Evolutionary conservation across 1,139 yeast genomes (phyloP), one percentile per base, ranked within the genome.

Genomic region (Suhomyces yuchorum): DNA sequence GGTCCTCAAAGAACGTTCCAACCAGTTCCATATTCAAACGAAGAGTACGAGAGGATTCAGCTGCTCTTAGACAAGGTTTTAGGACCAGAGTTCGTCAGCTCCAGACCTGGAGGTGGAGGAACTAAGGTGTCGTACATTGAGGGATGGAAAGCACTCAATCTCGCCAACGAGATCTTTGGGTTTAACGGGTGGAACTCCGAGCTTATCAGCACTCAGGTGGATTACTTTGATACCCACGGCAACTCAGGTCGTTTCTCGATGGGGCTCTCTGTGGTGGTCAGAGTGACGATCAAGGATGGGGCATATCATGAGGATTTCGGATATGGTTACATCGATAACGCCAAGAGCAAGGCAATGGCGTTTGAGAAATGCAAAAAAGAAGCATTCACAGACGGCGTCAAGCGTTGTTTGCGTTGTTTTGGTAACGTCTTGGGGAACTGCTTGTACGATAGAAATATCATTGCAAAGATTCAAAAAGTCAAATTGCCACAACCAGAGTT

Each of bases 21-120:
- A 33, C 65, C 71, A 3, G 57, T 60, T 1, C 66, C 72, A n/a
- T 77, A 75, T 54, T 59, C 70, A 0, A 57, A 55, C 43, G 76
- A 72, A 39, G 84, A 80, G 49, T 60, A 66, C 14, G 56, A 57
- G 6, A 57, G 70, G 3, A 77, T 81, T 41, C 76, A 72, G 53
- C 56, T 55, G 20, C 70, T 74, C 17, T 67, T 87, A 37, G 82
- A 82, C 53, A 81, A 79, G 56, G 82, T 83, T 24, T 71, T 91
- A 30, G 99, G 99, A 0, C 97, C 98, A 0, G 98, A 92, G 65
- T 92, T 82, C 60, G 84, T 93, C 28, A 84, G 96, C 36, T 81
- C 82, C 43, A 76, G 98, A 37, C 85, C 92, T 2, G 95, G 92
- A 1, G 90, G 85, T 23, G 90, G 90, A 2, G 84, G 86, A 7